Conservation (phyloP, 164 flowering plant genomes). For the Stephania yunnanensis region DNA sequence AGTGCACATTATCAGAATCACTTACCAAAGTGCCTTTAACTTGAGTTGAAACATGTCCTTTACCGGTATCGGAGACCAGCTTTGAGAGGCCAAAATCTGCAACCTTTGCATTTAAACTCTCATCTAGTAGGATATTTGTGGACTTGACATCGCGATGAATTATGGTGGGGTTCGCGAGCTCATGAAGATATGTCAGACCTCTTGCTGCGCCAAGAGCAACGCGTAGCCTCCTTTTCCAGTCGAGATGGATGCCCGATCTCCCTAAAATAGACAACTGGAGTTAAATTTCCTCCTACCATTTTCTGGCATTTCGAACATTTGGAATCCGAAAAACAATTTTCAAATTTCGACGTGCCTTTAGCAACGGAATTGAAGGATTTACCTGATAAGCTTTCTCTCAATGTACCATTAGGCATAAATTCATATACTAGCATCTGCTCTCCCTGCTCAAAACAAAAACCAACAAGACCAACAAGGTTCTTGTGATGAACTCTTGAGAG, state of each 20-base stretch:
- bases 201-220: slow-evolving; percentile 69
- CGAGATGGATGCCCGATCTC: slow-evolving; percentile 51
- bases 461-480: slow-evolving; percentile 61
- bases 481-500: slow-evolving; percentile 78
- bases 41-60: slow-evolving; percentile 73
- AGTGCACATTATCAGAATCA: not conserved
- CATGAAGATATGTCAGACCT: slow-evolving; percentile 76
- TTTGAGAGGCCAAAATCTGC: slow-evolving; percentile 79
- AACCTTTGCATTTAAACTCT: slow-evolving; percentile 56
- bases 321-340: not conserved
- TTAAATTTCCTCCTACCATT: not conserved
- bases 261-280: slow-evolving; percentile 29
- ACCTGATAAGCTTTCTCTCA: slow-evolving; percentile 60
- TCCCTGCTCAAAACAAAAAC: slow-evolving; percentile 73
- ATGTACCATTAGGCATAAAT: slow-evolving; percentile 56
- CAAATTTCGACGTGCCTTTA: not conserved
- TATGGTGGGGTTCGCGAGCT: slow-evolving; percentile 69
- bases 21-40: slow-evolving; percentile 79
- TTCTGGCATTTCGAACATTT: no score
- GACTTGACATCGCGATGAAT: slow-evolving; percentile 77
- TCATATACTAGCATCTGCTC: slow-evolving; percentile 80
- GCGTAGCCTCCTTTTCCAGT: slow-evolving; percentile 76
- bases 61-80: slow-evolving; percentile 51
- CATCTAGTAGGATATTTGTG: slow-evolving; percentile 65
- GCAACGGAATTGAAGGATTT: not conserved